phyloP scores from a whole-genome alignment of 139 green algal genomes.

The Dunaliella primolecta region DNA sequence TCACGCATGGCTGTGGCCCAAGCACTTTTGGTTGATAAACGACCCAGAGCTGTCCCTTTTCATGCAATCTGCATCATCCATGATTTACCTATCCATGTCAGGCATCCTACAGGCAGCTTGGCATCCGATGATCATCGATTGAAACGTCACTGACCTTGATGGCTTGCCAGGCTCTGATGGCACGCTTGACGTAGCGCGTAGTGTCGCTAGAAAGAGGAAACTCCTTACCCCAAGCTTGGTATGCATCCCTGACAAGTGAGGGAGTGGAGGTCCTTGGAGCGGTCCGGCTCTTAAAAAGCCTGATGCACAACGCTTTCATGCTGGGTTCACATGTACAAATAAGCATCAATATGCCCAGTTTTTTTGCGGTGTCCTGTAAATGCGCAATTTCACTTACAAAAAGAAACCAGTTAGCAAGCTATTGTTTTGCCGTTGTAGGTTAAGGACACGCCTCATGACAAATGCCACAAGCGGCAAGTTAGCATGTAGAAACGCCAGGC shows the following conservation, averaged over 20 bases:
- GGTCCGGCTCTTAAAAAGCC: not conserved
- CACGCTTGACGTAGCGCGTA: constrained; percentile 15
- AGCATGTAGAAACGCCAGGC: not conserved
- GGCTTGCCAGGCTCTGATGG: constrained; percentile 2
- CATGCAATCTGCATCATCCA: too few species aligned
- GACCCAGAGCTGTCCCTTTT: too few species aligned
- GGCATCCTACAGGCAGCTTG: too few species aligned
- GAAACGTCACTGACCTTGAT: constrained; percentile 36
- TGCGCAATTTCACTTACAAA: too few species aligned
- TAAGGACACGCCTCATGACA: not conserved
- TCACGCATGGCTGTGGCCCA: too few species aligned
- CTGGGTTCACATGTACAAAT: not conserved
- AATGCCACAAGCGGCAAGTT: not conserved
- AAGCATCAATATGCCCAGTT: not conserved
- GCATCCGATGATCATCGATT: too few species aligned
- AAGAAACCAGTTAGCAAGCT: too few species aligned
- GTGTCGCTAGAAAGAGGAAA: constrained; percentile 3
- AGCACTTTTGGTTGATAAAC: too few species aligned
- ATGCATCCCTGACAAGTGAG: constrained; percentile 23
- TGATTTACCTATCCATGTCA: too few species aligned
- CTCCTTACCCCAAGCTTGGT: not conserved
- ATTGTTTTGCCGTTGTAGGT: too few species aligned
- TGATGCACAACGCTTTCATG: not conserved
- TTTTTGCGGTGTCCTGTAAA: not conserved
- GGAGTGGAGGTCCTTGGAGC: too few species aligned